phyloP scores from a whole-genome alignment of 2,329 filamentous ascomycete species.

The Dothideomycetidae sp. region DNA sequence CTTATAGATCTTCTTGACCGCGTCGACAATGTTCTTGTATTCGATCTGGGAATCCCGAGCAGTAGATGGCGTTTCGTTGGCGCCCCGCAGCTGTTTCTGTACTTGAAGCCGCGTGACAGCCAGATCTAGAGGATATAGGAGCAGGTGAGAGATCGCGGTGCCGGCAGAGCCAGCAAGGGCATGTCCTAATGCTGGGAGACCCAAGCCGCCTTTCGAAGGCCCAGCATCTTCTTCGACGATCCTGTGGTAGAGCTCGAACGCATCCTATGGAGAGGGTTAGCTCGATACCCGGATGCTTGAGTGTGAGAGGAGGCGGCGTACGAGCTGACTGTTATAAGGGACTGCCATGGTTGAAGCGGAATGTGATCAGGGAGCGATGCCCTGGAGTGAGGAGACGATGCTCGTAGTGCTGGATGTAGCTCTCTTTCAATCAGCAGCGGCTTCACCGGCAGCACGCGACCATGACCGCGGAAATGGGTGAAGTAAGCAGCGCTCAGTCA shows the following conservation, averaged over 20 bases:
- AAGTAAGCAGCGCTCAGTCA: no score
- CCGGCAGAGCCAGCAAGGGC: slow-evolving; percentile 67
- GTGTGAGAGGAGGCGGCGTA: slow-evolving; percentile 13
- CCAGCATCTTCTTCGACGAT: slow-evolving; percentile 15
- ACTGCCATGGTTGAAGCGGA: no score
- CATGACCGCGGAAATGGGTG: no score
- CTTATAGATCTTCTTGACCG: slow-evolving; percentile 53
- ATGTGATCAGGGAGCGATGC: no score
- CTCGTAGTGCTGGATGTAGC: no score
- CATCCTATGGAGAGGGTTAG: slow-evolving; percentile 19
- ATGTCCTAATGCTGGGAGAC: slow-evolving; percentile 63
- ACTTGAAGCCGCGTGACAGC: slow-evolving; percentile 72
- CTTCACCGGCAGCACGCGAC: no score
- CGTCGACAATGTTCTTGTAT: slow-evolving; percentile 55
- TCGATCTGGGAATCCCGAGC: slow-evolving; percentile 27
- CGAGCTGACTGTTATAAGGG: slow-evolving; percentile 19
- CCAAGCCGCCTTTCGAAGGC: slow-evolving; percentile 22
- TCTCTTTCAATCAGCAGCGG: no score
- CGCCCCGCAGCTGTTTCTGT: slow-evolving; percentile 44
- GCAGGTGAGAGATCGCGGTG: slow-evolving; percentile 62
- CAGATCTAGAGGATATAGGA: slow-evolving; percentile 69
- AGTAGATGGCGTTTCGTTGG: slow-evolving; percentile 20
- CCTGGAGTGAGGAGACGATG: no score
- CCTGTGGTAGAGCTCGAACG: slow-evolving; percentile 19
- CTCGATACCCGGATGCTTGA: slow-evolving; percentile 12